Evolutionary conservation across 2,329 filamentous ascomycete genomes (phyloP).

Genomic region (Epichloe baconii): DNA sequence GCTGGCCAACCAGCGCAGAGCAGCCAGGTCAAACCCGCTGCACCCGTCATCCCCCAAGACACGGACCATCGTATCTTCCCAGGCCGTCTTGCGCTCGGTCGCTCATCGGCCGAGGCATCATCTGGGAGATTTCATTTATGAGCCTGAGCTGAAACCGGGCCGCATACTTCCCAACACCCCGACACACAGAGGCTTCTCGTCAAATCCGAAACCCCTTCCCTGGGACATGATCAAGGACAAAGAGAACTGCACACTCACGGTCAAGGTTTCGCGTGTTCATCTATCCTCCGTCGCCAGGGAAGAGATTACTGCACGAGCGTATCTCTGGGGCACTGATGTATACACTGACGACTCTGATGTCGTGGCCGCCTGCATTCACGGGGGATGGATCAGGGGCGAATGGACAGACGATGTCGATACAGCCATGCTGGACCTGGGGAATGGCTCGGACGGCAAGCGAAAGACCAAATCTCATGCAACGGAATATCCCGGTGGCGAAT

Average conservation of each 20-base stretch:
- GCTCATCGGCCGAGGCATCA: constrained; percentile 61
- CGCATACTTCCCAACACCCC: constrained; percentile 29
- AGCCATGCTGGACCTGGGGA: constrained; percentile 46
- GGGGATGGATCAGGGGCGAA: constrained; percentile 87
- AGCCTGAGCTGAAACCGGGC: constrained; percentile 47
- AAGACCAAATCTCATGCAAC: constrained; percentile 17
- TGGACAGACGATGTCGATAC: constrained; percentile 70
- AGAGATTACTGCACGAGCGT: constrained; percentile 68
- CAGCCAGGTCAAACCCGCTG: constrained; percentile 13
- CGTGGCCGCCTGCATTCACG: constrained; percentile 83
- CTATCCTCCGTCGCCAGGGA: constrained; percentile 58
- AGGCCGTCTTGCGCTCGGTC: constrained; percentile 59
- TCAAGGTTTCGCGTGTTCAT: constrained; percentile 74
- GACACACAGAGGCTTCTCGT: constrained; percentile 31
- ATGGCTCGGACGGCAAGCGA: constrained; percentile 18
- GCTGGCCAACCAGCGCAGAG: constrained; percentile 14
- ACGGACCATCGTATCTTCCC: constrained; percentile 53
- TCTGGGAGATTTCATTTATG: constrained; percentile 74
- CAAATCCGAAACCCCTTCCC: constrained; percentile 60
- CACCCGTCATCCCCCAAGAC: constrained; percentile 37
- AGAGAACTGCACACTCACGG: constrained; percentile 80
- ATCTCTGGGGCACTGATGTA: constrained; percentile 85
- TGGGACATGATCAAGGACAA: constrained; percentile 57
- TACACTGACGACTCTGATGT: constrained; percentile 96
- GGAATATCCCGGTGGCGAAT: constrained; percentile 22